Evolutionary conservation across 2,329 filamentous ascomycete species (phyloP).

Genomic region (Monilinia laxa): DNA sequence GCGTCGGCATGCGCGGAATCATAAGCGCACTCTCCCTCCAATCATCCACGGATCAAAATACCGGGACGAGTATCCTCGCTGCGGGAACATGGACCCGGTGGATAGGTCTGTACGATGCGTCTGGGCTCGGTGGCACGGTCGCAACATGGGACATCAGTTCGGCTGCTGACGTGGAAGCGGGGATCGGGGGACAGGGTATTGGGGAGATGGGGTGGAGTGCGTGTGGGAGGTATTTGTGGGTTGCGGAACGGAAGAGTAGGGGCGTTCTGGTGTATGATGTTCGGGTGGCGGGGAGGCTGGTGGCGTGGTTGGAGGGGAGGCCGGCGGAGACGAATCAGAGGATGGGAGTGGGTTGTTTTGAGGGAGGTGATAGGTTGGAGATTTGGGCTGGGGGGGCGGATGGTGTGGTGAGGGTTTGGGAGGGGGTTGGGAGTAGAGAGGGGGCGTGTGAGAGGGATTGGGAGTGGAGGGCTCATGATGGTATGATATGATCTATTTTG

Average conservation of each 20-base stretch:
- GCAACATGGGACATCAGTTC: slow-evolving; percentile 60
- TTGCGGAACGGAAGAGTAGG: slow-evolving; percentile 57
- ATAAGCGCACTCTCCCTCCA: slow-evolving; percentile 57
- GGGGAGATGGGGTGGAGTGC: slow-evolving; percentile 61
- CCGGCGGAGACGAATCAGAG: slow-evolving; percentile 55
- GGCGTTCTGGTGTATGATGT: slow-evolving; percentile 63
- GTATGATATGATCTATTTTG: slow-evolving; percentile 25
- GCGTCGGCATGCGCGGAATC: slow-evolving; percentile 63
- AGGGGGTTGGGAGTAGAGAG: slow-evolving; percentile 54
- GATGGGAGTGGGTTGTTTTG: slow-evolving; percentile 55
- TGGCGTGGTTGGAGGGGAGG: slow-evolving; percentile 54
- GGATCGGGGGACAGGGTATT: slow-evolving; percentile 61
- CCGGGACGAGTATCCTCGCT: slow-evolving; percentile 44
- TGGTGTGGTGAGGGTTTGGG: slow-evolving; percentile 59
- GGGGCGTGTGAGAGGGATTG: slow-evolving; percentile 35
- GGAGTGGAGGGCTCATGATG: slow-evolving; percentile 41
- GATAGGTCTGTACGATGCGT: slow-evolving; percentile 62
- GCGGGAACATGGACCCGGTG: slow-evolving; percentile 65
- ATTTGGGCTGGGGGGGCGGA: slow-evolving; percentile 60
- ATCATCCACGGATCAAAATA: slow-evolving; percentile 35
- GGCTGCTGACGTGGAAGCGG: slow-evolving; percentile 51
- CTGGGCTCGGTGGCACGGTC: slow-evolving; percentile 52
- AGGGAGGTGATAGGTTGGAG: slow-evolving; percentile 52
- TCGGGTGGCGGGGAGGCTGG: slow-evolving; percentile 56
- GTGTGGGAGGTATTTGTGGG: slow-evolving; percentile 61